These are phyloP conservation scores for Corymbia calophylla DNA, from an alignment of 441 rosid species.

Conservation along the genomic window DNA sequence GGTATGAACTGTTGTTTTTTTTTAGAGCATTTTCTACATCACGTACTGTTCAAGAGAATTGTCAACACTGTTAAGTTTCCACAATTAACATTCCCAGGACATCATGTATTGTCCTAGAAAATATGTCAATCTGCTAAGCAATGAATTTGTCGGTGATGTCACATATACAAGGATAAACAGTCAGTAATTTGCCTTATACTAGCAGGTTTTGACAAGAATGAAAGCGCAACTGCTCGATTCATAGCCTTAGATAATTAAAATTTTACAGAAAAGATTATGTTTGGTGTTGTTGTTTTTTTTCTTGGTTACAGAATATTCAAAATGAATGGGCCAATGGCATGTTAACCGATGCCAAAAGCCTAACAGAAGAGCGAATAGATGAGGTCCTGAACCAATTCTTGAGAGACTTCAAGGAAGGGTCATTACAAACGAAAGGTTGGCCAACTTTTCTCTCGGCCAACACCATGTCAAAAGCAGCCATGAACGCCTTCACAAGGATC, in stretches of 20 bases:
- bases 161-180: background rate
- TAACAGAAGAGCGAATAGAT: conserved; percentile 28
- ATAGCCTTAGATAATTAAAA: background rate
- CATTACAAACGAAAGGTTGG: conserved; percentile 24
- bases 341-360: conserved; percentile 15
- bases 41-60: background rate
- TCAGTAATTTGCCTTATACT: background rate
- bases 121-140: background rate
- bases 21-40: background rate
- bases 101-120: background rate
- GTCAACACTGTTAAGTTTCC: background rate
- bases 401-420: conserved; percentile 25
- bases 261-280: background rate
- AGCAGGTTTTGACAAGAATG: background rate
- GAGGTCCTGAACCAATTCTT: conserved; percentile 16
- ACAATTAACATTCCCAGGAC: background rate
- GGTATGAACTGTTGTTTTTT: background rate
- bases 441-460: conserved; percentile 13
- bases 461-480: conserved; percentile 21
- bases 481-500: conserved; percentile 35
- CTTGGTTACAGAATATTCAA: conserved; percentile 5
- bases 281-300: background rate
- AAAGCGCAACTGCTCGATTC: background rate
- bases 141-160: background rate
- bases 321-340: conserved; percentile 16